Base-by-base conservation (phyloP, 805 yeast species). In the Soucietia sequanensis region DNA sequence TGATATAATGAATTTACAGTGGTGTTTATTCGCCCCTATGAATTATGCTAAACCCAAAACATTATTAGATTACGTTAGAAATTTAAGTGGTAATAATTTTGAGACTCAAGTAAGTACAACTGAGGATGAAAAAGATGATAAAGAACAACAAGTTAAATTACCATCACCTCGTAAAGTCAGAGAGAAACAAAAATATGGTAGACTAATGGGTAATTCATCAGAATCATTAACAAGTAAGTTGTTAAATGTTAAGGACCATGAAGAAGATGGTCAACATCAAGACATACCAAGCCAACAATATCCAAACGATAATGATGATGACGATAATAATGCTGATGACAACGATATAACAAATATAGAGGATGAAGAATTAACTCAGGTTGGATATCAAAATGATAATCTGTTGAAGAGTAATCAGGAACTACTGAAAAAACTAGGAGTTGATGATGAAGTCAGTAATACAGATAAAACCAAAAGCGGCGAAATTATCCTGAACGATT, bases 1-100 rank as follows among this genome's bases (percentile, higher is more conserved):
- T 6, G 65, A 66, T 30, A 45, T 78, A 2, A 48, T 65, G 35
- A 72, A 76, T 37, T 57, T 63, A 16, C 52, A 58, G 23, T 78
- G 84, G 83, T 78, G 84, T 47, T 53, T 80, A 2, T 76, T 63
- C 52, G 78, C 76, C 12, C 80, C 80, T 1, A 60, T 48, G 27
- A 32, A 47, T 6, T 36, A 42, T 12, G 44, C 47, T 11, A 43
- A 61, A 19, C 56, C 60, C 4, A 42, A 50, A 21, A 42, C 55
- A 7, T 34, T 61, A 16, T 35, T 50, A 38, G 56, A 50, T 23
- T 43, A 47, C 28, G 42, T 41, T 32, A 36, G 36, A 34, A 41
- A 35, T 23, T n/a, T 39, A 25, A 48, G 33, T 13, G 49, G 47
- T 21, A 48, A 48, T 27, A 47, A 47, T 35, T 50, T 21, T 22